These are phyloP conservation scores for Solanum hybrid DNA, from an alignment of 305 asterid genomes.

Conservation along the genomic window DNA sequence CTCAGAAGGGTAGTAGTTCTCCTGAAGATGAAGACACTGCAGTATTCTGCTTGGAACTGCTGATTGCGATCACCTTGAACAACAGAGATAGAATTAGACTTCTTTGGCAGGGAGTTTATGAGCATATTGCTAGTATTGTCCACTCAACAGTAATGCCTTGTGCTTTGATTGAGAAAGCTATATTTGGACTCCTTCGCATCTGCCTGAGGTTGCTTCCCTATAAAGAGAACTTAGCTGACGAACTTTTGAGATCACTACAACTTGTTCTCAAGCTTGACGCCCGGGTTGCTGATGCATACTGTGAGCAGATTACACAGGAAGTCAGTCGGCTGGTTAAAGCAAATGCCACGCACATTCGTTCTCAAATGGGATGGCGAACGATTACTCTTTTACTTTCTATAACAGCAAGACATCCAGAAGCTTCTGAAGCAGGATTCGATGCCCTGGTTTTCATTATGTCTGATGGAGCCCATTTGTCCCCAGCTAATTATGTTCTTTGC, in stretches of 20 bases:
- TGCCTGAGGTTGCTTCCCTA: slow-evolving; percentile 15
- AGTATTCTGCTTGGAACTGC: slow-evolving; percentile 15
- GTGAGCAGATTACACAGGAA: slow-evolving; percentile 17
- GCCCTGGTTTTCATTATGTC: slow-evolving; percentile 11
- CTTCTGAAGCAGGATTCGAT: slow-evolving; percentile 15
- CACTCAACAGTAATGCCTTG: slow-evolving; percentile 19
- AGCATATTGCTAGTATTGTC: slow-evolving; percentile 14
- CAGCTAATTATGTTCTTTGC: slow-evolving; percentile 8
- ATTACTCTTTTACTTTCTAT: slow-evolving; percentile 12
- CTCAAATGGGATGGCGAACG: slow-evolving; percentile 13
- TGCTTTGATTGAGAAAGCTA: slow-evolving; percentile 17
- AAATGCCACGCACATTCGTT: slow-evolving; percentile 9
- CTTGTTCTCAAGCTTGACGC: slow-evolving; percentile 17
- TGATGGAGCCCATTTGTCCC: slow-evolving; percentile 15
- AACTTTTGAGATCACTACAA: slow-evolving; percentile 12
- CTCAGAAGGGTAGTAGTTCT: slow-evolving; percentile 15
- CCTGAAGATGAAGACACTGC: slow-evolving; percentile 19
- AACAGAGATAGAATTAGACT: slow-evolving; percentile 14
- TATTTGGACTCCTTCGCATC: slow-evolving; percentile 15
- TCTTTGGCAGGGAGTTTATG: slow-evolving; percentile 20
- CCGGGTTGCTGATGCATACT: slow-evolving; percentile 19
- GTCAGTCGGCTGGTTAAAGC: slow-evolving; percentile 17
- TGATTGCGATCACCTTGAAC: slow-evolving; percentile 14
- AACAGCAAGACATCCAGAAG: slow-evolving; percentile 14
- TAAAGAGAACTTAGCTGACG: slow-evolving; percentile 17